A percentile compares a stretch with the other conserved stretches of the same genome.
These are phyloP conservation scores for Hyphopichia fennica DNA, from an alignment of 1,139 yeast species.

Conservation along the genomic window DNA sequence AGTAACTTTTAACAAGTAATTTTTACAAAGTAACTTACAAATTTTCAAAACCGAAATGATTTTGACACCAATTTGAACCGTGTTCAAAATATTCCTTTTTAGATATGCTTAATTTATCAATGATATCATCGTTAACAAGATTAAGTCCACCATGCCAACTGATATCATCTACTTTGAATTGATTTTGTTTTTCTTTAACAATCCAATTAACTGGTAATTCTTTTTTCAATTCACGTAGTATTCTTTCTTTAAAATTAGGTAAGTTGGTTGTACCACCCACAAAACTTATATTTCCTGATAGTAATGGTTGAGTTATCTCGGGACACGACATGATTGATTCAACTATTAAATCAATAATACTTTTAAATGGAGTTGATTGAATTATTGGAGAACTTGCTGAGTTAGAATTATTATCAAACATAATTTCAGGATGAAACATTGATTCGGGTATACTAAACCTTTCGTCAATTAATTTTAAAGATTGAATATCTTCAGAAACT, in stretches of 20 bases:
- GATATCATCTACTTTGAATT: conserved; percentile 26
- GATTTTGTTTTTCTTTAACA: conserved; percentile 43
- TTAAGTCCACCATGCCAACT: conserved; percentile 47
- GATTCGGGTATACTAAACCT: conserved; percentile 86
- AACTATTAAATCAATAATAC: conserved; percentile 72
- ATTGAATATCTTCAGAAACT: conserved; percentile 51
- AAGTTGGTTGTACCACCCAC: conserved; percentile 82
- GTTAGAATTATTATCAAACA: conserved; percentile 36
- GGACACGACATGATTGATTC: conserved; percentile 74
- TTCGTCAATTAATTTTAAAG: conserved; percentile 73
- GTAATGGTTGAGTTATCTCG: conserved; percentile 68
- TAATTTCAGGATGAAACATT: conserved; percentile 79
- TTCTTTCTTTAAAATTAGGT: conserved; percentile 63
- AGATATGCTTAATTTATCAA: conserved; percentile 60
- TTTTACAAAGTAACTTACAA: conserved; percentile 16
- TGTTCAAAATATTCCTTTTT: conserved; percentile 82
- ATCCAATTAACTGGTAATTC: conserved; percentile 71
- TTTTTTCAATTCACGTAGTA: conserved; percentile 58
- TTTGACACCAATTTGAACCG: conserved; percentile 79
- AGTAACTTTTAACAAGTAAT: no score
- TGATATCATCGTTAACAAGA: conserved; percentile 53
- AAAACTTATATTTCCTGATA: conserved; percentile 75
- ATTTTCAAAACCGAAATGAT: conserved; percentile 67
- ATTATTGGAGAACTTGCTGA: conserved; percentile 29
- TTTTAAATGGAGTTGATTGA: conserved; percentile 61